Conservation (phyloP, 805 yeast species). For the Osmozyma mogii region DNA sequence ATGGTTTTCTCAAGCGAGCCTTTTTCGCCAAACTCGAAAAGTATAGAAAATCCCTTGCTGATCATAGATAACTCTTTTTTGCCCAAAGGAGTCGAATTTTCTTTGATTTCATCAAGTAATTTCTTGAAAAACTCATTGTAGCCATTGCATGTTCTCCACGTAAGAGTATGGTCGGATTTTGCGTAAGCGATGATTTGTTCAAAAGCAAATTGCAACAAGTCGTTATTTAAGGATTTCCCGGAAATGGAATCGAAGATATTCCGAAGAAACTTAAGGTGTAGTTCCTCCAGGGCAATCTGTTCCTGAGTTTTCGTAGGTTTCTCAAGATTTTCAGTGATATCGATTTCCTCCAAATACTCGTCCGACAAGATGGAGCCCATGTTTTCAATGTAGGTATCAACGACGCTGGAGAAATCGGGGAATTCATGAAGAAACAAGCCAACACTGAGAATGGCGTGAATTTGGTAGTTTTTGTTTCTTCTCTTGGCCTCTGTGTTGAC, state of each 20-base stretch:
- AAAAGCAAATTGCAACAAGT: slow-evolving; percentile 21
- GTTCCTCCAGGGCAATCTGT: slow-evolving; percentile 35
- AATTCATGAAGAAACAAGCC: slow-evolving; percentile 42
- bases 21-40: slow-evolving; percentile 18
- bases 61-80: slow-evolving; percentile 2
- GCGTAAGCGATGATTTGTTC: slow-evolving; percentile 15
- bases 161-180: slow-evolving; percentile 22
- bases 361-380: slow-evolving; percentile 29
- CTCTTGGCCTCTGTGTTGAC: slow-evolving; percentile 57
- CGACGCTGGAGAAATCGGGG: slow-evolving; percentile 25
- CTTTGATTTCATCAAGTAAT: slow-evolving; percentile 10
- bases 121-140: slow-evolving; percentile 33
- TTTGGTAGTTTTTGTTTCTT: slow-evolving; percentile 57
- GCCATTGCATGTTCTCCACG: slow-evolving; percentile 57
- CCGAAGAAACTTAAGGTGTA: slow-evolving; percentile 30
- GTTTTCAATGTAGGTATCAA: slow-evolving; percentile 30
- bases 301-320: slow-evolving; percentile 17
- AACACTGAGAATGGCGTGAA: slow-evolving; percentile 42
- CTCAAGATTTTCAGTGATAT: slow-evolving; percentile 25
- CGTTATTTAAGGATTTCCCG: slow-evolving; percentile 6
- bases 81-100: slow-evolving; percentile 10
- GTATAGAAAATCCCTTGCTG: slow-evolving; percentile 9
- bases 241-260: slow-evolving; percentile 12
- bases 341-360: slow-evolving; percentile 26
- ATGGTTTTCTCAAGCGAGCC: slow-evolving; percentile 49